Conservation (phyloP, 2,329 filamentous ascomycete species). For the Chaetomium sp. region DNA sequence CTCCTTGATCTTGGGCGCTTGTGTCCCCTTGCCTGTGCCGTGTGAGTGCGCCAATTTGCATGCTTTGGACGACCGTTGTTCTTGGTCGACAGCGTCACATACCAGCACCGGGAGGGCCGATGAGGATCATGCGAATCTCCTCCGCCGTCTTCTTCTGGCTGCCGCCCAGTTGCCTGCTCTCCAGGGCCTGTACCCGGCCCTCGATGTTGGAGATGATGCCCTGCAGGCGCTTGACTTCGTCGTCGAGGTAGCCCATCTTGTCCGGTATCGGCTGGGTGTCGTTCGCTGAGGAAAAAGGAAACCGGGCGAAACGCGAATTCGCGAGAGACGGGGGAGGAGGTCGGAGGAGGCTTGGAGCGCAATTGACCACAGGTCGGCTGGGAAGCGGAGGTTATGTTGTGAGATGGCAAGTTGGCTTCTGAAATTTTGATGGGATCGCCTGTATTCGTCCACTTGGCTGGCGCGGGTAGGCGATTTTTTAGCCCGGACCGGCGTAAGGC, state of each 20-base stretch:
- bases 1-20: slow-evolving; percentile 97
- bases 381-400: slow-evolving; percentile 21
- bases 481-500: slow-evolving; percentile 13
- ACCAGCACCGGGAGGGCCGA: slow-evolving; percentile 97
- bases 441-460: slow-evolving; percentile 12
- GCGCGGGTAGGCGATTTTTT: slow-evolving; percentile 28
- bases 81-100: slow-evolving; percentile 45
- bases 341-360: slow-evolving; percentile 11
- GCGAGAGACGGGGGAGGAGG: slow-evolving; percentile 18
- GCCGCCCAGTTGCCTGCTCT: slow-evolving; percentile 66
- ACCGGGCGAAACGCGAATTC: slow-evolving; percentile 17
- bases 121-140: slow-evolving; percentile 92
- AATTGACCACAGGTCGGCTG: slow-evolving; percentile 30
- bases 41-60: slow-evolving; percentile 26
- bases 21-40: slow-evolving; percentile 88
- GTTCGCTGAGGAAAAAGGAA: slow-evolving; percentile 18
- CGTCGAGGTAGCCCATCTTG: slow-evolving; percentile 85
- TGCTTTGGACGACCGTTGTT: background rate
- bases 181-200: slow-evolving; percentile 81
- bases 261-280: slow-evolving; percentile 31
- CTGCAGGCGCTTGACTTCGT: slow-evolving; percentile 83
- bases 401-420: slow-evolving; percentile 20
- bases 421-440: slow-evolving; percentile 30
- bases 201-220: slow-evolving; percentile 82
- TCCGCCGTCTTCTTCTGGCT: slow-evolving; percentile 55